Percentiles rank a stretch among this genome's conserved stretches.
Evolutionary conservation across 495 filamentous ascomycete genomes (phyloP).

Genomic region (Aspergillus incahuasiensis): DNA sequence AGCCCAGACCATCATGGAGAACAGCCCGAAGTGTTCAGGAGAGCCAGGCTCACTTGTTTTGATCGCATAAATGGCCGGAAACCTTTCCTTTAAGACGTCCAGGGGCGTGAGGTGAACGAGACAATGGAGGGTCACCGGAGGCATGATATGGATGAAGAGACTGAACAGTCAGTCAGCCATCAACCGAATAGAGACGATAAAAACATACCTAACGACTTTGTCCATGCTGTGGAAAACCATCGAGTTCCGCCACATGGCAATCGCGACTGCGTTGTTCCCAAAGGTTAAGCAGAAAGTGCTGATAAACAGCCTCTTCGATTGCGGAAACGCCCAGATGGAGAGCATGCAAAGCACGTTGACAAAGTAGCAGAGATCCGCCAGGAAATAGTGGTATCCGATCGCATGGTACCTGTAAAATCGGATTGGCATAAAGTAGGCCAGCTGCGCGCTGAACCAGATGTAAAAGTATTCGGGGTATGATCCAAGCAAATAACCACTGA

Average conservation of each 20-base stretch:
- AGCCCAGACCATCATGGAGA: constrained; percentile 88
- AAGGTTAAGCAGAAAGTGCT: constrained; percentile 87
- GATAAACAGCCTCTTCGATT: constrained; percentile 88
- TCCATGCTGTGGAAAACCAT: constrained; percentile 97
- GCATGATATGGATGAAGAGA: constrained; percentile 98
- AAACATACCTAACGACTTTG: constrained; percentile 74
- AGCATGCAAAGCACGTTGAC: constrained; percentile 84
- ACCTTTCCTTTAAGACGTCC: constrained; percentile 60
- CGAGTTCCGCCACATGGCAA: constrained; percentile 99
- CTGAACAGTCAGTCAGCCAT: constrained; percentile 35
- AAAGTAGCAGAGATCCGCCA: constrained; percentile 97
- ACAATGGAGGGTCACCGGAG: constrained; percentile 86
- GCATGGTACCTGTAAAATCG: constrained; percentile 86
- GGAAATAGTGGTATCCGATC: constrained; percentile 92
- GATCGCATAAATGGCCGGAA: constrained; percentile 82
- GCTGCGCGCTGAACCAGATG: constrained; percentile 81
- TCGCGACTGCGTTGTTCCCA: constrained; percentile 95
- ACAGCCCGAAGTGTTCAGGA: constrained; percentile 70
- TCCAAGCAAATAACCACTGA: constrained; percentile 91
- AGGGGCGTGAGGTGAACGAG: constrained; percentile 75
- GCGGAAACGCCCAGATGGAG: constrained; percentile 84
- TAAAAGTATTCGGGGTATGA: constrained; percentile 83
- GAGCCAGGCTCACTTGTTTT: constrained; percentile 65
- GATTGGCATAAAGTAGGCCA: constrained; percentile 94
- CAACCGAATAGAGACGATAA: not conserved